Base-by-base conservation (phyloP, 2,329 filamentous ascomycete species). In the Ophiostoma tasmaniense region DNA sequence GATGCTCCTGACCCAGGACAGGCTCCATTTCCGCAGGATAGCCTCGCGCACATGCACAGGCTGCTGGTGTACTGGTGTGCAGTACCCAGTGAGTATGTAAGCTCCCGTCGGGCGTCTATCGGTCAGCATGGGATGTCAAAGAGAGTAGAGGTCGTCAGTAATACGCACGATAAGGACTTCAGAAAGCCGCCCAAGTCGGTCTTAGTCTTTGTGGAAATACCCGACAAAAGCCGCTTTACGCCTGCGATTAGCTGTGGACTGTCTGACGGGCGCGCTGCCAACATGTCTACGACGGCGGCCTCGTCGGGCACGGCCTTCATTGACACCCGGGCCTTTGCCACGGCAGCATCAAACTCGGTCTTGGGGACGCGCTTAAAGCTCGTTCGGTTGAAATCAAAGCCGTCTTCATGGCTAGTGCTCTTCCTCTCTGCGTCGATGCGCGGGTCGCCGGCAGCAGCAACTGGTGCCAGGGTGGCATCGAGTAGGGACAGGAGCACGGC, bases 21-120 rank as follows among this genome's bases (percentile, higher is more conserved):
- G 80, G n/a, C 79, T 75, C 90, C 90, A 93, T 39, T 80, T 77
- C 67, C 84, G 81, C 52, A 93, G 73, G 66, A 92, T 86, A 37
- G 82, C 79, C 75, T 90, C 84, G 50, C 90, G 85, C 22, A 86
- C 79, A 42, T 83, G 77, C 25, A 87, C 73, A 0, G 89, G 84
- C 72, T 91, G 89, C 67, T 85, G 78, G 67, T 86, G 81, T 64
- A 92, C 77, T 1, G 89, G 86, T 0, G 83, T 85, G 72, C 84
- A 81, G 75, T 87, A 85, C n/a, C 90, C 89, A 0, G 90, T 92
- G 64, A 91, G 80, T 6, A 90, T 76, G 22, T 90, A 77, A 33
- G 87, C 86, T 33, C 89, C 89, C 3, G 83, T 76, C 7, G 67
- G 67, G 5, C 65, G 37, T 8, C 42, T 85, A 83, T 28, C 22